These are phyloP conservation scores for Nectriaceae sp. DNA, from an alignment of 2,329 filamentous ascomycete genomes.

Conservation along the genomic window DNA sequence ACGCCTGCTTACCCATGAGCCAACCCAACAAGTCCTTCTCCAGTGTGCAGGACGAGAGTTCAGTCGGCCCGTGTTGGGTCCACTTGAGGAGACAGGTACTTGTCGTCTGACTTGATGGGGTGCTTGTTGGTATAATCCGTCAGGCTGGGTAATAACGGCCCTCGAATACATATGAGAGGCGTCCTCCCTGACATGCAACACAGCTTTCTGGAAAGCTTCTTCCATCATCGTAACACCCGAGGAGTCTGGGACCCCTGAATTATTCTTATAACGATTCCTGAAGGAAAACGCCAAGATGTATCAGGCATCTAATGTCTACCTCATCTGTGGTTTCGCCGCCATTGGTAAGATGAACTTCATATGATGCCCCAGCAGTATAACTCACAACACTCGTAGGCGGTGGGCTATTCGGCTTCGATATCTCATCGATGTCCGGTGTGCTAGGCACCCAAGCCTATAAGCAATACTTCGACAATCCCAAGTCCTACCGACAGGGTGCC, in stretches of 20 bases:
- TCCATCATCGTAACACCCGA: too few relatives aligned
- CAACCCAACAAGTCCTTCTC: neutral
- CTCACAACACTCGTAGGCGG: conserved; percentile 50
- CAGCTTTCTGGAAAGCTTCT: too few relatives aligned
- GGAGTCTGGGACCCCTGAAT: too few relatives aligned
- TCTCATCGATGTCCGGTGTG: conserved; percentile 71
- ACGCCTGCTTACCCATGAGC: neutral
- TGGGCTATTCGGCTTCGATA: conserved; percentile 77
- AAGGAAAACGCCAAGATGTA: conserved; percentile 34
- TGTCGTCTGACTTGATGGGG: neutral
- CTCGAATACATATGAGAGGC: neutral
- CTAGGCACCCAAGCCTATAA: conserved; percentile 69
- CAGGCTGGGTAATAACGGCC: neutral
- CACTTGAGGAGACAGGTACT: neutral
- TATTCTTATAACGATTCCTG: neutral
- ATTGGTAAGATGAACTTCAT: conserved; percentile 55
- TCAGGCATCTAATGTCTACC: conserved; percentile 54
- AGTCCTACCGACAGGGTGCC: conserved; percentile 62
- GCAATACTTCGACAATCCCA: conserved; percentile 68
- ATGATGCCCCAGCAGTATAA: neutral
- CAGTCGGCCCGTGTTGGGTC: neutral
- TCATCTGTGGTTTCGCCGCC: conserved; percentile 63
- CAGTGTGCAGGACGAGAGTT: neutral
- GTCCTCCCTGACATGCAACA: neutral
- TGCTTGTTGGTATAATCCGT: neutral